These are phyloP conservation scores for Kernera saxatilis DNA, from an alignment of 345 rosid genomes.

Conservation along the genomic window DNA sequence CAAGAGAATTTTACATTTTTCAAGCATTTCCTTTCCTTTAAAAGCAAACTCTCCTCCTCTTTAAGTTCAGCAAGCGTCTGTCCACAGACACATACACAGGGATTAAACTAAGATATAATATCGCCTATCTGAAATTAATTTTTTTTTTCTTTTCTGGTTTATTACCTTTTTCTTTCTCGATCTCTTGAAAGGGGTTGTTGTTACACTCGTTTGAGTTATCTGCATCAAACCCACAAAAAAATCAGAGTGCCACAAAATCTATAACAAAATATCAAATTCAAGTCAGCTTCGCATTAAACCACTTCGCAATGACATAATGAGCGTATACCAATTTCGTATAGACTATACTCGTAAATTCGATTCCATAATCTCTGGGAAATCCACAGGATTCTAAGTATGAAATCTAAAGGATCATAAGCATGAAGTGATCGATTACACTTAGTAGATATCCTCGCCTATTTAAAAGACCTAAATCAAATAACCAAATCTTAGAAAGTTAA, in stretches of 20 bases:
- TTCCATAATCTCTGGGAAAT: background rate
- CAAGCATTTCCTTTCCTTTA: conserved; percentile 52
- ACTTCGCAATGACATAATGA: background rate
- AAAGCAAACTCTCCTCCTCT: conserved; percentile 55
- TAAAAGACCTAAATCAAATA: background rate
- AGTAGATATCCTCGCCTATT: background rate
- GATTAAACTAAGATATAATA: background rate
- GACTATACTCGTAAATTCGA: background rate
- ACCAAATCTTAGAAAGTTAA: background rate
- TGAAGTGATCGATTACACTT: background rate
- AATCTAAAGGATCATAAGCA: background rate
- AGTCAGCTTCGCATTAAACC: background rate
- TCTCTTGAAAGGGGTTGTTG: conserved; percentile 41
- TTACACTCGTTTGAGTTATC: conserved; percentile 32
- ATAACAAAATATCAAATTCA: background rate
- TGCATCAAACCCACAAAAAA: conserved; percentile 19
- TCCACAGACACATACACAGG: conserved; percentile 9
- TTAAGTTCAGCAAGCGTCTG: conserved; percentile 77
- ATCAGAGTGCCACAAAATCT: background rate
- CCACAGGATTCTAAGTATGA: too few species aligned
- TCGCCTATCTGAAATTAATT: background rate
- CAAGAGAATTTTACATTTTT: conserved; percentile 34
- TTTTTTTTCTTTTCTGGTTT: background rate
- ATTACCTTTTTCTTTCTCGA: conserved; percentile 68
- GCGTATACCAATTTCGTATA: background rate